Percentiles rank a stretch among this genome's conserved stretches.
These are phyloP conservation scores for Gymnopilus dilepis DNA, from an alignment of 768 basidiomycete species.

Conservation along the genomic window DNA sequence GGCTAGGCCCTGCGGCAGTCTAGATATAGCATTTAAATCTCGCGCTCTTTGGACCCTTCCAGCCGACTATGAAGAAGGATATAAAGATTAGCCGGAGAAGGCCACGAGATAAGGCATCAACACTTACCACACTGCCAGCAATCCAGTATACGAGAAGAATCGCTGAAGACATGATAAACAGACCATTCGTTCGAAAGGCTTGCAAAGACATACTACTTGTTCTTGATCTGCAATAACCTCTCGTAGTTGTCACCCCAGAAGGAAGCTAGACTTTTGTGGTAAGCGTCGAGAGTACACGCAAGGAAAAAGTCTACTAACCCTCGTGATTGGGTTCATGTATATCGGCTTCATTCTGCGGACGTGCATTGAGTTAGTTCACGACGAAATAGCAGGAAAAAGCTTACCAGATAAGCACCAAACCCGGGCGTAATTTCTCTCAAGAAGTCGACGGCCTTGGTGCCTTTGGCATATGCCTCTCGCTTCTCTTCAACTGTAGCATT, in stretches of 20 bases:
- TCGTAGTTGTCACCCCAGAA: slow-evolving; percentile 34
- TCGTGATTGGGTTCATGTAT: slow-evolving; percentile 34
- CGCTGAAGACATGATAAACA: slow-evolving; percentile 16
- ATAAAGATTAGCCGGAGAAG: background rate
- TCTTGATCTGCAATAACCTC: slow-evolving; percentile 29
- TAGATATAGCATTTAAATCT: slow-evolving; percentile 26
- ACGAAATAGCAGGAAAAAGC: background rate
- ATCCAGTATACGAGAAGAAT: slow-evolving; percentile 32
- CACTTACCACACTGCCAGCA: slow-evolving; percentile 37
- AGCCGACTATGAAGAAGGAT: slow-evolving; percentile 19
- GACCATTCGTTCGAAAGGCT: background rate
- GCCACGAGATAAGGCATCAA: background rate
- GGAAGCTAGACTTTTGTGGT: slow-evolving; percentile 8
- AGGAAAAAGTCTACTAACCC: background rate
- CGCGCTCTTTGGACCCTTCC: slow-evolving; percentile 22
- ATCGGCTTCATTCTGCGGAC: slow-evolving; percentile 33
- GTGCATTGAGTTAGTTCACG: background rate
- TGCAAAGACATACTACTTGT: slow-evolving; percentile 30
- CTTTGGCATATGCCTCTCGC: slow-evolving; percentile 21
- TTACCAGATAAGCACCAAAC: slow-evolving; percentile 34
- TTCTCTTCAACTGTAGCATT: slow-evolving; percentile 17
- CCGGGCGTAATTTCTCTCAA: slow-evolving; percentile 31
- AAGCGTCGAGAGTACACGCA: background rate
- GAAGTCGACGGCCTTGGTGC: slow-evolving; percentile 24
- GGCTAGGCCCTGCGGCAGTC: background rate